phyloP scores from a whole-genome alignment of 345 rosid genomes.

The Arabidopsis thaliana region DNA sequence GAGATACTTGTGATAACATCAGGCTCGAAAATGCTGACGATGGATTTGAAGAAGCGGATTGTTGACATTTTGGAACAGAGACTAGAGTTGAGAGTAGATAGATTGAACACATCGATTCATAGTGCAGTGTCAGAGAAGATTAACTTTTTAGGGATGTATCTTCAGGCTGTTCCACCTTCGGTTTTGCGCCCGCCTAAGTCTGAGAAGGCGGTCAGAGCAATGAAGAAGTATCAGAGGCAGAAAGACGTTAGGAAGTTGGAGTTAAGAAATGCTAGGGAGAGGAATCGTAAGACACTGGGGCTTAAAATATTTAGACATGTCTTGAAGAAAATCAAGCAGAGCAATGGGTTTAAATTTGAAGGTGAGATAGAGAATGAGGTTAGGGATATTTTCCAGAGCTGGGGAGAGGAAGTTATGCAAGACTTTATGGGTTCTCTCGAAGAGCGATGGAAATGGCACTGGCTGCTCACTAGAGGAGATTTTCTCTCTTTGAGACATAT shows the following conservation, averaged over 20 bases:
- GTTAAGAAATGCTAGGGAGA: constrained; percentile 80
- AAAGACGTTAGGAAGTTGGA: constrained; percentile 80
- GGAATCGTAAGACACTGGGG: constrained; percentile 78
- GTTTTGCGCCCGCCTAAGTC: constrained; percentile 80
- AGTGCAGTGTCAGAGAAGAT: constrained; percentile 86
- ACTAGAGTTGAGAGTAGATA: constrained; percentile 69
- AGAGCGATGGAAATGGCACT: constrained; percentile 81
- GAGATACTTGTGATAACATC: constrained; percentile 84
- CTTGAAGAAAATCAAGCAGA: constrained; percentile 72
- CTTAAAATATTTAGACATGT: constrained; percentile 73
- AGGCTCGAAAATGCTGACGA: constrained; percentile 66
- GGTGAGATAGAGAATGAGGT: constrained; percentile 72
- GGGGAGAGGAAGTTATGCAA: constrained; percentile 81
- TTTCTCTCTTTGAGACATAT: constrained; percentile 79
- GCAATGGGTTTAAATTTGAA: constrained; percentile 59
- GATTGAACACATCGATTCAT: constrained; percentile 67
- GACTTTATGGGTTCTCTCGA: constrained; percentile 80
- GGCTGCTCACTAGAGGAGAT: constrained; percentile 75
- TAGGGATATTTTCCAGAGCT: constrained; percentile 59
- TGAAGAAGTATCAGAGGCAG: constrained; percentile 86
- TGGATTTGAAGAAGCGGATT: constrained; percentile 68
- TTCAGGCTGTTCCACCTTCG: constrained; percentile 91
- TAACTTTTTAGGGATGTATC: constrained; percentile 75
- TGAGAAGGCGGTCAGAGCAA: constrained; percentile 83
- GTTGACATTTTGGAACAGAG: constrained; percentile 61